Base-by-base conservation (phyloP, 2,329 filamentous ascomycete genomes). In the Verruconis gallopava region DNA sequence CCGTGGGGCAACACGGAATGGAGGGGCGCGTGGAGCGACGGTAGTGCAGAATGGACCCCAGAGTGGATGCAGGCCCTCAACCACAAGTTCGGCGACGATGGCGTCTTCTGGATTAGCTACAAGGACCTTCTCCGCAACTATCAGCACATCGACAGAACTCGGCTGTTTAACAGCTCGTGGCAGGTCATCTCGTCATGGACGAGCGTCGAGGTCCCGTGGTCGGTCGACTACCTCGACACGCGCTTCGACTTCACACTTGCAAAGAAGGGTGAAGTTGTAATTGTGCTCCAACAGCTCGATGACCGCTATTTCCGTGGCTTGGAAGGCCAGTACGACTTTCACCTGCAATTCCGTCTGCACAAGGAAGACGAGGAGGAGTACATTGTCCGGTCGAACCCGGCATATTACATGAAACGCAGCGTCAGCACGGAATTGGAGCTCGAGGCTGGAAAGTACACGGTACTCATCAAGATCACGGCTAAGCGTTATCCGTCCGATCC, bases 1-100 rank as follows among this genome's bases (percentile, higher is more conserved):
- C 85, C 85, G 0, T 91, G 83, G 84, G 85, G 84, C 1, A 76
- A 77, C 48, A 75, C 73, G 21, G 84, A 86, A 59, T 91, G 84
- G 83, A 81, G 74, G 21, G 85, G 85, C 1, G 68, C 81, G 2
- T 91, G 84, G 83, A 79, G 74, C 28, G 85, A 91, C 53, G 85
- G 85, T 0, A 85, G 80, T 4, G 81, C 84, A 51, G 79, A 89
- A 58, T 93, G 85, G 85, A 89, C 81, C 1, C 68, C 81, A 0
- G 78, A 86, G 49, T 85, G 80, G 73, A 77, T 89, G 60, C 62
- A 76, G 46, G 77, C 79, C 51, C 68, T 91, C 1, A 68, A 72
- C 36, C 81, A 88, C 55, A 75, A 72, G 33, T 88, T 88, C 50
- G 81, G 82, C 30, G 79, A 85, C 49, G 82, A 88, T 50, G 82